Percentiles rank a stretch among this genome's conserved stretches.
Evolutionary conservation across 2,329 filamentous ascomycete genomes (phyloP).

Genomic region (Colletotrichum salicis): DNA sequence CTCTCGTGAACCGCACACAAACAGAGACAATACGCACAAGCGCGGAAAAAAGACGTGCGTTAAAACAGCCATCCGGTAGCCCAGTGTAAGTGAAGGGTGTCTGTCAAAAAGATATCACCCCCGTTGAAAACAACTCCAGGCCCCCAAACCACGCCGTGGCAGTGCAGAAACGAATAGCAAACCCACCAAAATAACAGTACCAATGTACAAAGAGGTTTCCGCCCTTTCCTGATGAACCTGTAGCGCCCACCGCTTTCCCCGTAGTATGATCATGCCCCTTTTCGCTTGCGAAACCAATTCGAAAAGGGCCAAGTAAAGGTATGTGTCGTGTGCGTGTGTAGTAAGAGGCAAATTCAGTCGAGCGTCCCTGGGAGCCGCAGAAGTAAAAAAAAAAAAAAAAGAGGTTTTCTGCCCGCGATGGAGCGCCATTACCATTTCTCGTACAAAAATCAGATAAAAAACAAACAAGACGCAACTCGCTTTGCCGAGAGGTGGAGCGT

Average conservation of each 20-base stretch:
- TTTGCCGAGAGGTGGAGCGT: constrained; percentile 24
- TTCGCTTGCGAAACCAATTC: constrained; percentile 30
- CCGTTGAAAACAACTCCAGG: not conserved
- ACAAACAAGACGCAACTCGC: constrained; percentile 29
- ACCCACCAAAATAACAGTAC: not conserved
- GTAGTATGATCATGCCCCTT: constrained; percentile 13
- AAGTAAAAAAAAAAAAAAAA: not conserved
- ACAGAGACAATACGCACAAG: not conserved
- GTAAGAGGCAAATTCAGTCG: not conserved
- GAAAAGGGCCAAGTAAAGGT: constrained; percentile 1
- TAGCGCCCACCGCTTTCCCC: constrained; percentile 31
- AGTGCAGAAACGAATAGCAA: not conserved
- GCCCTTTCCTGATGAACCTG: not conserved
- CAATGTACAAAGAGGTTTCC: constrained; percentile 21
- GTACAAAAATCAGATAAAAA: constrained; percentile 7
- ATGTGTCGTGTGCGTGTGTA: not conserved
- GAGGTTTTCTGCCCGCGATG: constrained; percentile 7
- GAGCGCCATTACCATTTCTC: constrained; percentile 30
- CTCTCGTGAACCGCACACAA: not conserved
- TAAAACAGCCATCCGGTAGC: constrained; percentile 1
- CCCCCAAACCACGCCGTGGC: constrained; percentile 12
- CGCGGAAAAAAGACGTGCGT: not conserved
- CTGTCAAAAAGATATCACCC: not conserved
- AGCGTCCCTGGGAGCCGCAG: not conserved
- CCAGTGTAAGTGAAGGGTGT: constrained; percentile 7